A percentile compares a stretch with the other conserved stretches of the same genome.
These are phyloP conservation scores for Leccinum imitatum DNA, from an alignment of 768 basidiomycete species.

Conservation along the genomic window DNA sequence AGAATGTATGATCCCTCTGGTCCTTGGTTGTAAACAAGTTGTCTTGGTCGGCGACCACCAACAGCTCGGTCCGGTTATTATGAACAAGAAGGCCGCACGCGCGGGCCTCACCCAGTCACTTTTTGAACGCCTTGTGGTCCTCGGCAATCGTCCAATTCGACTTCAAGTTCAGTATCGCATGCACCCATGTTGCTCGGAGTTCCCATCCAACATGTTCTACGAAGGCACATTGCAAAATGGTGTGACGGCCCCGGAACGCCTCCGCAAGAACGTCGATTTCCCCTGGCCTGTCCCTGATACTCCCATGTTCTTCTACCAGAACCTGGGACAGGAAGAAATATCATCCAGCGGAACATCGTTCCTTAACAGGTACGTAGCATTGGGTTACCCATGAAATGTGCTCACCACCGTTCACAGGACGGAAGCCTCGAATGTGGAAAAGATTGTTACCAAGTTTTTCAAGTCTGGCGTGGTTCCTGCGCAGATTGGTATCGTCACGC, in stretches of 20 bases:
- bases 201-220: slow-evolving; percentile 99
- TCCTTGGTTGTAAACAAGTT: slow-evolving; percentile 97
- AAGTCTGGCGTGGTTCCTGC: slow-evolving; percentile 94
- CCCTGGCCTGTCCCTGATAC: slow-evolving; percentile 97
- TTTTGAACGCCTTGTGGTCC: slow-evolving; percentile 94
- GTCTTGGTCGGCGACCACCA: slow-evolving; percentile 97
- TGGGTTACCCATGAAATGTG: background rate
- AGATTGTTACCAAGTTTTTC: slow-evolving; percentile 99
- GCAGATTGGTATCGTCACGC: slow-evolving; percentile 98
- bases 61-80: slow-evolving; percentile 98
- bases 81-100: slow-evolving; percentile 99
- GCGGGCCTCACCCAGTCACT: slow-evolving; percentile 97
- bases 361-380: slow-evolving; percentile 69
- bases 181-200: slow-evolving; percentile 99
- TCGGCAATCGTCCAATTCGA: slow-evolving; percentile 95
- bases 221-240: slow-evolving; percentile 99
- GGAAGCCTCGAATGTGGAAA: slow-evolving; percentile 98
- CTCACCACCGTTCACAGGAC: slow-evolving; percentile 53
- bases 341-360: slow-evolving; percentile 98
- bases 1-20: slow-evolving; percentile 99
- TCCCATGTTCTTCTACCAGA: slow-evolving; percentile 99
- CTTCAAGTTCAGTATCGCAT: slow-evolving; percentile 99
- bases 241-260: slow-evolving; percentile 95
- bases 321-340: slow-evolving; percentile 97
- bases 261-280: slow-evolving; percentile 98